These are phyloP conservation scores for Mariannaea elegans DNA, from an alignment of 2,329 filamentous ascomycete species.

Conservation along the genomic window DNA sequence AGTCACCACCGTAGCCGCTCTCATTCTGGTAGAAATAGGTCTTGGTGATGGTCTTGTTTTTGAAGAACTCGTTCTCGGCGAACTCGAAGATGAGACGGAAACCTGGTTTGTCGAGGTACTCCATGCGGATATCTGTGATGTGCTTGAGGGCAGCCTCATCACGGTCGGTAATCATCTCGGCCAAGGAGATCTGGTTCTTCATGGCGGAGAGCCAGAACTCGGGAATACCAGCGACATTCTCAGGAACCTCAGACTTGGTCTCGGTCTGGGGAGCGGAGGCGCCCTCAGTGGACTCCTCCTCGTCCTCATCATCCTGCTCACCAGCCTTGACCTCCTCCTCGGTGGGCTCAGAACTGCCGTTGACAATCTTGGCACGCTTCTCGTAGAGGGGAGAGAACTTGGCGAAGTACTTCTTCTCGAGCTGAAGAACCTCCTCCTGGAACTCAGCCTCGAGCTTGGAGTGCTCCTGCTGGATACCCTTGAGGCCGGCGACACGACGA, in stretches of 20 bases:
- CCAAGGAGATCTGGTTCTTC: conserved; percentile 98
- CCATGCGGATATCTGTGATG: conserved; percentile 95
- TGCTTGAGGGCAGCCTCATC: conserved; percentile 94
- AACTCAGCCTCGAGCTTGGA: conserved; percentile 98
- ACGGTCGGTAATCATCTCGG: conserved; percentile 98
- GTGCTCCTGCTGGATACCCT: conserved; percentile 98
- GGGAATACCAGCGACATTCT: conserved; percentile 80
- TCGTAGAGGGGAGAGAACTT: conserved; percentile 98
- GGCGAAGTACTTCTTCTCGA: conserved; percentile 99
- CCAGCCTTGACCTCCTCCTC: conserved; percentile 88
- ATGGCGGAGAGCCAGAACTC: conserved; percentile 99
- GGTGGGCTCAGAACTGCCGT: conserved; percentile 85
- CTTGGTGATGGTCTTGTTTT: conserved; percentile 96
- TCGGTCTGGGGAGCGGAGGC: conserved; percentile 64
- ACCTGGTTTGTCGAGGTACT: conserved; percentile 97
- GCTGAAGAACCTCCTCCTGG: conserved; percentile 95
- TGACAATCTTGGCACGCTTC: conserved; percentile 92
- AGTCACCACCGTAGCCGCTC: conserved; percentile 97
- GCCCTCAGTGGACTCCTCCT: conserved; percentile 74
- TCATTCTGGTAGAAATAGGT: conserved; percentile 99
- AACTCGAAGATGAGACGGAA: conserved; percentile 99
- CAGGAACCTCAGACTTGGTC: conserved; percentile 64
- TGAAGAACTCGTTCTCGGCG: conserved; percentile 93
- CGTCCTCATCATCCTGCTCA: conserved; percentile 76
- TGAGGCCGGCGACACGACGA: conserved; percentile 91